Evolutionary conservation across 108 stramenopile genomes (phyloP), one percentile per base, ranked within the genome.

Genomic region (Pseudonitzschia multistriata): DNA sequence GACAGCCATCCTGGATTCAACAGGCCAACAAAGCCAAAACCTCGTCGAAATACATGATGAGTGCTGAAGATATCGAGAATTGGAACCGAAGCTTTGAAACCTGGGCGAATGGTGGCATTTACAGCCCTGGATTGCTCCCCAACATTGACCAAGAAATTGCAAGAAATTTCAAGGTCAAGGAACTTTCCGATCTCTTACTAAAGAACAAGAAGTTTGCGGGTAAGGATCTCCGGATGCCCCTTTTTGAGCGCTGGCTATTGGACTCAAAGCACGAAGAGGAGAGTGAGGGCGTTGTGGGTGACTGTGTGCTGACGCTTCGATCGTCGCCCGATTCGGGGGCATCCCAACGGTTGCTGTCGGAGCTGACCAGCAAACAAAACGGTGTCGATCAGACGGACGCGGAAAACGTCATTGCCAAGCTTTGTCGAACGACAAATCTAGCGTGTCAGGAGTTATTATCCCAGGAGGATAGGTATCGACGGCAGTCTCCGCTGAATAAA

Each of bases 161-260:
- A 2, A 62, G 90, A 14, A 85, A 88, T 62, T 77, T 88, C 42
- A 81, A 85, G 28, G 74, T 85, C 7, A 40, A 76, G 64, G 70
- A 80, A 22, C 49, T 91, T 1, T 91, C 90, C 1, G 70, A 36
- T 35, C 83, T 82, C 61, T 64, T 91, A 3, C 66, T 91, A 37
- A 22, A 75, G 21, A 62, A 77, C 21, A 29, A 59, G 13, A 19
- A n/a, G n/a, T 74, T 79, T 28, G 22, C 33, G 28, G 74, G 73
- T 53, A 54, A 71, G 15, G 39, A 79, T 67, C 14, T 88, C 0
- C 79, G 87, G 21, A 91, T 91, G 88, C 88, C 90, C 10, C 49
- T 76, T 0, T 91, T 91, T 72, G 90, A 91, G 65, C 62, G 90
- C 42, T 91, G 88, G 88, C 49, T 88, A 19, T 15, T 91, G n/a